Evolutionary conservation across 148 eudicot species (phyloP).

Genomic region (Rhododendron griersonianum): DNA sequence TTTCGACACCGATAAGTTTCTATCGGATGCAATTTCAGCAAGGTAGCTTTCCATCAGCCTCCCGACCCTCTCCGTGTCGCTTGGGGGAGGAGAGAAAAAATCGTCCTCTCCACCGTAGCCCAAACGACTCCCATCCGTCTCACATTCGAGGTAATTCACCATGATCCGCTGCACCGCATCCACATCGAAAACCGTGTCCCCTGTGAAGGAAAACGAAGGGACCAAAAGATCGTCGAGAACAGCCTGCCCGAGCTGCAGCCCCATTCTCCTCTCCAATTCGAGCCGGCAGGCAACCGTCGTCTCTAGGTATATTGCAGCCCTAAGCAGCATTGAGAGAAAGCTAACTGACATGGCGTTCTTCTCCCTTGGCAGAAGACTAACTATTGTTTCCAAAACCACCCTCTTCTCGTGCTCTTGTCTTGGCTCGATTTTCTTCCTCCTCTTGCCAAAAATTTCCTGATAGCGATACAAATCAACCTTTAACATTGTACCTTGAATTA

Average conservation of each 20-base stretch:
- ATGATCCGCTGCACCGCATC: slow-evolving; percentile 76
- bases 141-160: slow-evolving; percentile 57
- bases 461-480: background rate
- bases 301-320: slow-evolving; percentile 71
- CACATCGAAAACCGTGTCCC: slow-evolving; percentile 77
- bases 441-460: slow-evolving; percentile 76
- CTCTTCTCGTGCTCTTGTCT: slow-evolving; percentile 83
- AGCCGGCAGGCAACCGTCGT: slow-evolving; percentile 88
- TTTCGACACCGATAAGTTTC: slow-evolving; percentile 55
- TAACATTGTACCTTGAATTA: background rate
- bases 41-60: slow-evolving; percentile 78
- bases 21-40: slow-evolving; percentile 81
- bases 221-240: slow-evolving; percentile 80
- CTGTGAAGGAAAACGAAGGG: slow-evolving; percentile 75
- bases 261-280: slow-evolving; percentile 88
- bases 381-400: slow-evolving; percentile 79
- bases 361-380: slow-evolving; percentile 83
- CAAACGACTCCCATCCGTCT: slow-evolving; percentile 32
- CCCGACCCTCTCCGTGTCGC: slow-evolving; percentile 64
- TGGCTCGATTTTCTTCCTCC: slow-evolving; percentile 72
- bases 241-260: slow-evolving; percentile 73
- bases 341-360: slow-evolving; percentile 68
- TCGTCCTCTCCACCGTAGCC: slow-evolving; percentile 30
- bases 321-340: slow-evolving; percentile 87
- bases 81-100: slow-evolving; percentile 26